Evolutionary conservation across 2,329 filamentous ascomycete genomes (phyloP), one percentile per base, ranked within the genome.

Genomic region (Didymellaceae sp.): DNA sequence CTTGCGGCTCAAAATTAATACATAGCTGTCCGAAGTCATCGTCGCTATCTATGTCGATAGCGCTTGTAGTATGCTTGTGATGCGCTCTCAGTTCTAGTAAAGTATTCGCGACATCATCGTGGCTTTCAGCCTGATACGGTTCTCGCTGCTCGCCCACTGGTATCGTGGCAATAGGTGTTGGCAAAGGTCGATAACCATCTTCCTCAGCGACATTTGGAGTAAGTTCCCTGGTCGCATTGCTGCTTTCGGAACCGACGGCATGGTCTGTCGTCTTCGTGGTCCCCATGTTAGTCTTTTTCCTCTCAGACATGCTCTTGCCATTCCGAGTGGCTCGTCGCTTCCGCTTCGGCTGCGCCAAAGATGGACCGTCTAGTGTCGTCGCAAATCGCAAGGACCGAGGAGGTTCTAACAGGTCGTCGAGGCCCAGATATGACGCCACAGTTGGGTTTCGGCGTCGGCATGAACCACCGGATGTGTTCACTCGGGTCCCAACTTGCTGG

Each of bases 371-470:
- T 16, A 52, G 42, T 7, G 34, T 30, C 20, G 50, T 32, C 20
- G 45, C 57, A 53, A 35, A 53, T 61, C 3, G 55, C 43, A n/a
- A 67, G 38, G 38, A 60, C n/a, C n/a, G 58, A 9, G 47, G 17
- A 14, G 62, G 58, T 32, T 66, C 66, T 14, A 38, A 26, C 6
- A 51, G 34, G 33, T 26, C 44, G 20, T 57, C 62, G 2, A 70
- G 42, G 6, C 66, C 67, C 1, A 71, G 59, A 35, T 72, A 69
- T 5, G 59, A 47, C 10, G 65, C 67, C 11, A 71, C 58, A 21
- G 58, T 44, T 17, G 65, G 58, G 39, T 70, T 65, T 13, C 62
- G 60, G 34, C 51, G 47, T 34, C 41, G 51, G 30, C 13, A 35
- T 31, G 45, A 33, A 9, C 17, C 21, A 26, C 21, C 10, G 20